Evolutionary conservation across 768 basidiomycete species (phyloP).

Genomic region (Serendipita sp.): DNA sequence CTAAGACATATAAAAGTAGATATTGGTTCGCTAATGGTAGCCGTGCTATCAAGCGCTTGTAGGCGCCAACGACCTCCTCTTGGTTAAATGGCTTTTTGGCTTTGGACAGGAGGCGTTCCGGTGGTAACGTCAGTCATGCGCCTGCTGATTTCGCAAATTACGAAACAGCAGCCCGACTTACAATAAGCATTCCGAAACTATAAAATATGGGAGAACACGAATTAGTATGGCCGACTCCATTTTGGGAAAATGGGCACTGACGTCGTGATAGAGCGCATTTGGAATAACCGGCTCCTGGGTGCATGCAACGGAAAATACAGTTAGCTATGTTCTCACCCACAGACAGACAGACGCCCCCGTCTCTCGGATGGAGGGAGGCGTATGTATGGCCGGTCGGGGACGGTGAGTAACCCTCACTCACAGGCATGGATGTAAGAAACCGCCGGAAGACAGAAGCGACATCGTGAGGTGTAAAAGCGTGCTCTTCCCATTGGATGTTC

Average conservation of each 20-base stretch:
- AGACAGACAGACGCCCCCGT: background rate
- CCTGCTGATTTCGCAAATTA: background rate
- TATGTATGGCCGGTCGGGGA: background rate
- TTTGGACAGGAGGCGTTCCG: slow-evolving; percentile 17
- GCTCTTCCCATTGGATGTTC: slow-evolving; percentile 74
- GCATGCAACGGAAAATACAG: background rate
- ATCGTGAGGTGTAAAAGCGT: slow-evolving; percentile 84
- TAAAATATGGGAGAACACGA: slow-evolving; percentile 8
- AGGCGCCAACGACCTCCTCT: slow-evolving; percentile 58
- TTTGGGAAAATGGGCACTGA: slow-evolving; percentile 26
- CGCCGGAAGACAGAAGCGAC: slow-evolving; percentile 91
- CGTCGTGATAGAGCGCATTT: slow-evolving; percentile 70
- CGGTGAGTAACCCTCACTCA: slow-evolving; percentile 27
- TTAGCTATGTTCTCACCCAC: slow-evolving; percentile 1
- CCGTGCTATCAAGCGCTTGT: slow-evolving; percentile 66
- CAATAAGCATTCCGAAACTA: slow-evolving; percentile 71
- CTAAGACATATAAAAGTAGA: slow-evolving; percentile 91
- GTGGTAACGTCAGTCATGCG: background rate
- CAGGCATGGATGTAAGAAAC: slow-evolving; percentile 94
- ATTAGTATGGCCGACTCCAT: background rate
- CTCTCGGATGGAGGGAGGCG: too few relatives aligned
- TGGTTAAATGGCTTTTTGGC: slow-evolving; percentile 53
- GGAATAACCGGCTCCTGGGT: slow-evolving; percentile 88
- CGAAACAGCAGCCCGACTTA: slow-evolving; percentile 20
- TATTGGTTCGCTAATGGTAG: slow-evolving; percentile 87